Evolutionary conservation across 257 asterid species (phyloP), one percentile per base, ranked within the genome.

Genomic region (Solanum pimpinellifolium): DNA sequence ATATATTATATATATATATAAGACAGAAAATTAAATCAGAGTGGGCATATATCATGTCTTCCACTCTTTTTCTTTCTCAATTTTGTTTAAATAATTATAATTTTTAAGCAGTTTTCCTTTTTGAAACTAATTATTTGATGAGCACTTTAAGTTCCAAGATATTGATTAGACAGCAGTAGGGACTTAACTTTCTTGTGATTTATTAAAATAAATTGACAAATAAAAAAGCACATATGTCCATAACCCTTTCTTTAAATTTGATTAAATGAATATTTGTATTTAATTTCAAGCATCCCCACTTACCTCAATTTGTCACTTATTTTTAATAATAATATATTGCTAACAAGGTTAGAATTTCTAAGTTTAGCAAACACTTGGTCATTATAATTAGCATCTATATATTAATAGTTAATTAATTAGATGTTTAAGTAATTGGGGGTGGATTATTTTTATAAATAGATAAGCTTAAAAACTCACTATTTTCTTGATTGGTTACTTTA

Each of bases 121-220:
- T 3, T 52, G 59, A 73, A 31, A 39, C 65, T 33, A 75, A 56
- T 69, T 21, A 20, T 84, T 81, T 77, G 31, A 69, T 84, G 75
- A 84, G 82, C 87, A 66, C 85, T 86, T 83, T 41, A n/a, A 44
- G 83, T 84, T 78, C 25, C 46, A 80, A 80, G 42, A 56, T 42
- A 42, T 87, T 73, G 91, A 87, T 73, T 81, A 85, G 90, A 89
- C 87, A 70, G 27, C 81, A 87, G 88, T 84, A 84, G 90, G 88
- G 86, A 25, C 66, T 11, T 80, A 65, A 85, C 87, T 89, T 85
- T 85, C 69, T 52, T 68, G 60, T 69, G 31, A 76, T 41, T 37
- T 37, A 41, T 9, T 42, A 42, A 42, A 42, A 9, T 41, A 42
- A 76, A 76, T 76, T n/a, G 29, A 76, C 16, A 31, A 7, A 83